Percentiles rank a stretch among this genome's conserved stretches.
These are phyloP conservation scores for Blastocystis sp. DNA, from an alignment of 352 stramenopile genomes.

Conservation along the genomic window DNA sequence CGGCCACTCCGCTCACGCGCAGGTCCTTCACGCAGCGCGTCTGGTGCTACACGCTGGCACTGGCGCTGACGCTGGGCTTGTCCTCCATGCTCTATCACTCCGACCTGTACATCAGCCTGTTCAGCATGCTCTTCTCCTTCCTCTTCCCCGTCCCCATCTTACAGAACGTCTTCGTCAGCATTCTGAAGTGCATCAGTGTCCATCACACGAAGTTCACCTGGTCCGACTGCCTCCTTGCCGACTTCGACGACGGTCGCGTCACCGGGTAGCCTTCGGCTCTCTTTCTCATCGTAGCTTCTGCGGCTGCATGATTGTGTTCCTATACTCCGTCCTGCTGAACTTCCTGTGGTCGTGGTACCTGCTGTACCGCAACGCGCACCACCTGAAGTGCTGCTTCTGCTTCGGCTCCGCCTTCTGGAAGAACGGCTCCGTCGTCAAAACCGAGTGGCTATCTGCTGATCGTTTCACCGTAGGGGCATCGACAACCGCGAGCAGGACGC, in stretches of 20 bases:
- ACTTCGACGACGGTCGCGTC: neutral
- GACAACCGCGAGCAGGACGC: conserved; percentile 31
- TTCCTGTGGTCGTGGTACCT: conserved; percentile 42
- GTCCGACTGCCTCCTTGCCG: neutral
- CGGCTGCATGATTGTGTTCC: neutral
- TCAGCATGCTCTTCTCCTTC: neutral
- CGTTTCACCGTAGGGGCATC: neutral
- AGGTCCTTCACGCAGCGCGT: neutral
- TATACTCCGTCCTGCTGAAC: neutral
- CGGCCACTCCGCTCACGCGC: neutral
- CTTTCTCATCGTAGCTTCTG: neutral
- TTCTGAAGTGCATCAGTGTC: neutral
- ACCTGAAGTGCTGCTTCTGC: conserved; percentile 24
- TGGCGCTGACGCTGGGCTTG: neutral
- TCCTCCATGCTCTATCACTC: neutral
- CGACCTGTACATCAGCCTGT: neutral
- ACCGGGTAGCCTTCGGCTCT: neutral
- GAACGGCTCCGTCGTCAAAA: neutral
- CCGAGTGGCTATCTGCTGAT: neutral
- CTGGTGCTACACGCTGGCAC: neutral
- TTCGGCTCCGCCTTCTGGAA: conserved; percentile 6
- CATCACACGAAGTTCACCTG: neutral
- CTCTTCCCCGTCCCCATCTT: neutral
- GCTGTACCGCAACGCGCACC: neutral
- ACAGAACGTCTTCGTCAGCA: neutral